These are phyloP conservation scores for Phaffia rhodozyma DNA, from an alignment of 1,284 basidiomycete genomes.

Conservation along the genomic window DNA sequence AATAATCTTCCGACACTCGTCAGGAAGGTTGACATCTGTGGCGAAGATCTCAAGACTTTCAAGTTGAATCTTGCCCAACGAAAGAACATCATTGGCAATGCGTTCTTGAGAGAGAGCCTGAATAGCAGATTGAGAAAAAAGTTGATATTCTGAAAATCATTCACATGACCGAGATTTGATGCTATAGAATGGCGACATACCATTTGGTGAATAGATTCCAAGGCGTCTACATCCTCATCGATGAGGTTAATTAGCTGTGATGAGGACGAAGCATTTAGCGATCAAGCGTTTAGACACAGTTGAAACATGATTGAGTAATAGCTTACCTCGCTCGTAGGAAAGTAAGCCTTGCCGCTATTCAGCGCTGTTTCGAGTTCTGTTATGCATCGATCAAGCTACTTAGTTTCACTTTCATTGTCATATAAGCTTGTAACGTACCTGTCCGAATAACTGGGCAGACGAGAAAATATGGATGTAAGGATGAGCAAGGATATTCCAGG, in stretches of 20 bases:
- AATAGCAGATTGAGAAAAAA: no score
- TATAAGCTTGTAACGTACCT: no score
- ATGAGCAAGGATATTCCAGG: no score
- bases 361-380: neutral
- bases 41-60: slow-evolving; percentile 7
- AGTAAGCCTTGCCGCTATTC: neutral
- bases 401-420: no score
- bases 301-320: no score
- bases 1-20: neutral
- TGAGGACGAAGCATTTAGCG: neutral
- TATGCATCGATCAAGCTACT: no score
- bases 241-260: slow-evolving; percentile 10
- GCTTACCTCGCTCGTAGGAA: neutral
- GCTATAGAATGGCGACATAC: neutral
- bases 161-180: neutral
- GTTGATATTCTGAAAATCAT: no score
- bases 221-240: slow-evolving; percentile 14
- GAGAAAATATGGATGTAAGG: no score
- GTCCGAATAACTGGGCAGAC: no score
- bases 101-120: neutral
- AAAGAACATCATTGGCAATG: slow-evolving; percentile 7
- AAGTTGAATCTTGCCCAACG: slow-evolving; percentile 10
- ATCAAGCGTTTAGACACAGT: neutral
- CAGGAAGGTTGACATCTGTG: neutral
- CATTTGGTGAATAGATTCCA: slow-evolving; percentile 5